These are phyloP conservation scores for Nothophytophthora sp. DNA, from an alignment of 352 stramenopile species.

Conservation along the genomic window DNA sequence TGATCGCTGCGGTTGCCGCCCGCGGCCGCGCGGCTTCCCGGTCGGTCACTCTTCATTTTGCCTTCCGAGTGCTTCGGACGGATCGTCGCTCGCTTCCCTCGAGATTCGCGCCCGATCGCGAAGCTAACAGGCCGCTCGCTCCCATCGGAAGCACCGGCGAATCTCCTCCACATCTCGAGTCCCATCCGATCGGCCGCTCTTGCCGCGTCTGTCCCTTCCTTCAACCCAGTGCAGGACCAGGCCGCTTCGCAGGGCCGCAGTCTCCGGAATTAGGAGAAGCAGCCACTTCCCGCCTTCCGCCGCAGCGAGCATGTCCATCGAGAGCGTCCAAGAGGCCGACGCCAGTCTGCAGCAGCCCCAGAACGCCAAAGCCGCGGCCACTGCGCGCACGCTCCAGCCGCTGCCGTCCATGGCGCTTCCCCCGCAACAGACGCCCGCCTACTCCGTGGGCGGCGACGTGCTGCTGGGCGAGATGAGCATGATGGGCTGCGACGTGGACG, in stretches of 20 bases:
- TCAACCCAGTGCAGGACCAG: constrained; percentile 29
- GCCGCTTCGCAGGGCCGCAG: not conserved
- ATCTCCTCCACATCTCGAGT: constrained; percentile 31
- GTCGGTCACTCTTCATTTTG: constrained; percentile 30
- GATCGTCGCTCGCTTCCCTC: too few relatives aligned
- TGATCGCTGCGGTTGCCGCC: constrained; percentile 1
- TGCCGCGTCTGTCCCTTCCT: constrained; percentile 14
- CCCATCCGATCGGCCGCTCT: constrained; percentile 26
- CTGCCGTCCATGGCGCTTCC: constrained; percentile 18
- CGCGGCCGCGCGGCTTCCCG: not conserved
- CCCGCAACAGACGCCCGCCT: constrained; percentile 25
- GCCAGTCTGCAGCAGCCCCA: constrained; percentile 6
- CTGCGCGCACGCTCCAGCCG: constrained; percentile 7
- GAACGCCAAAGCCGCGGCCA: constrained; percentile 9
- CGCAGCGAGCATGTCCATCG: constrained; percentile 41
- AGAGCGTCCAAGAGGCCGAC: constrained; percentile 31
- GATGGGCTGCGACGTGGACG: constrained; percentile 67
- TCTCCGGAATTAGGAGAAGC: constrained; percentile 23
- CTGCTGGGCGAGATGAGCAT: constrained; percentile 67
- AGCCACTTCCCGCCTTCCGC: constrained; percentile 3
- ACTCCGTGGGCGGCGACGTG: constrained; percentile 38
- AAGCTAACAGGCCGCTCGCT: too few relatives aligned
- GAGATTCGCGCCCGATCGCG: constrained; percentile 29
- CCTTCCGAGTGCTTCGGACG: too few relatives aligned
- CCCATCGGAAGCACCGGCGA: too few relatives aligned